Percentiles rank a stretch among this genome's conserved stretches.
These are phyloP conservation scores for Coix lacrymajobi DNA, from an alignment of 176 grass and related monocot genomes.

Conservation along the genomic window DNA sequence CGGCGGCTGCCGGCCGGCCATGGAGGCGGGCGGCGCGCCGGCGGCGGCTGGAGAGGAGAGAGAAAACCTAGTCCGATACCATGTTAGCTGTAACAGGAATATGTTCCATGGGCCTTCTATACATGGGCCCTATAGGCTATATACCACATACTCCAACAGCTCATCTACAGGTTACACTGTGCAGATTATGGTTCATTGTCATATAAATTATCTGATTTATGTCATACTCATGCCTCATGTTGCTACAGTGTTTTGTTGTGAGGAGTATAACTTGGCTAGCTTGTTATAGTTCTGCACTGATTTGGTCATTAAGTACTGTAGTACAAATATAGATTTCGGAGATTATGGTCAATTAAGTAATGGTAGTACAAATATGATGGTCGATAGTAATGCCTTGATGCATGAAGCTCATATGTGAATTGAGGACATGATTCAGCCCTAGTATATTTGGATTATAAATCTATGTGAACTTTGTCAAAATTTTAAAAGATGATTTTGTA, in stretches of 20 bases:
- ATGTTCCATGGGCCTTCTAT: no score
- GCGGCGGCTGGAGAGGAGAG: no score
- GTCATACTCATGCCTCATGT: not conserved
- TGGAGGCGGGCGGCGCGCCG: no score
- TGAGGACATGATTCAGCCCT: not conserved
- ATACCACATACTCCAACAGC: no score
- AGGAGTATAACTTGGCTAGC: not conserved
- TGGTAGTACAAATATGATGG: not conserved
- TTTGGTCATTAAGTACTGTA: no score
- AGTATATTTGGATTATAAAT: not conserved
- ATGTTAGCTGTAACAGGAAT: no score
- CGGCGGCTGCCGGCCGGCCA: no score
- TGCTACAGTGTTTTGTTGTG: not conserved
- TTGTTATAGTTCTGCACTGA: no score
- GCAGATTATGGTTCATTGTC: slow-evolving; percentile 5
- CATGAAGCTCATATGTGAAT: not conserved
- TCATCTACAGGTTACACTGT: not conserved
- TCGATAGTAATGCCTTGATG: not conserved
- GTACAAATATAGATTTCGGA: no score
- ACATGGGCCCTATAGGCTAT: no score
- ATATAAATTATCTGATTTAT: slow-evolving; percentile 9
- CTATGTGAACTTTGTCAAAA: not conserved
- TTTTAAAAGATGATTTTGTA: not conserved
- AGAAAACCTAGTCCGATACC: no score
- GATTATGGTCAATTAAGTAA: not conserved